phyloP scores from a whole-genome alignment of 768 basidiomycete genomes.

The Tubosaeta sp. region DNA sequence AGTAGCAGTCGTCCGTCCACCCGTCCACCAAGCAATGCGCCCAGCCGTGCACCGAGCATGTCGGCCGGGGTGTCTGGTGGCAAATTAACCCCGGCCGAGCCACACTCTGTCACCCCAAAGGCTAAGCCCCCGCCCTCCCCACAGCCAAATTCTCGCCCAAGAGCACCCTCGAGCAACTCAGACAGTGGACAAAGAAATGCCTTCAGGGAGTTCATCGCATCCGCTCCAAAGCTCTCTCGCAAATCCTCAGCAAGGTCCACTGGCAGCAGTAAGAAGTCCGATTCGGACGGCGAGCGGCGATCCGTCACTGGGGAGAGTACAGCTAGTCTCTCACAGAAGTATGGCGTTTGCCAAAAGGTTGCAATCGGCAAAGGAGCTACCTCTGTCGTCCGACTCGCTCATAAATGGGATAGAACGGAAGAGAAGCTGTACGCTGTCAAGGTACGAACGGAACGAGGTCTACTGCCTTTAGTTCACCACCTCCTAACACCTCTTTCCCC shows the following conservation, averaged over 20 bases:
- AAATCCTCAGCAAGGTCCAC: conserved; percentile 70
- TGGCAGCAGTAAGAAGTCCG: conserved; percentile 59
- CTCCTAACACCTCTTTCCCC: background rate
- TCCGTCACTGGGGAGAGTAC: conserved; percentile 50
- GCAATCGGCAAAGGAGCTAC: conserved; percentile 99
- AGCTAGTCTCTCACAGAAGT: conserved; percentile 75
- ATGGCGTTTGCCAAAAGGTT: conserved; percentile 94
- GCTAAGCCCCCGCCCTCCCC: conserved; percentile 16
- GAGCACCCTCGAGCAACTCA: conserved; percentile 46
- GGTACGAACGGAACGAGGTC: conserved; percentile 43
- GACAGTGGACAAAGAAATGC: conserved; percentile 72
- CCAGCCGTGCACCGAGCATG: conserved; percentile 38
- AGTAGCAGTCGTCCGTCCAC: conserved; percentile 61
- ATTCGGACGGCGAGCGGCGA: conserved; percentile 52
- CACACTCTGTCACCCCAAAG: conserved; percentile 23
- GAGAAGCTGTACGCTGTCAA: conserved; percentile 99
- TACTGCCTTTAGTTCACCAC: background rate
- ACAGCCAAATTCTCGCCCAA: conserved; percentile 27
- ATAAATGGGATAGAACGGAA: conserved; percentile 97
- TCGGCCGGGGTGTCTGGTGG: conserved; percentile 37
- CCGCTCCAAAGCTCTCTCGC: conserved; percentile 70
- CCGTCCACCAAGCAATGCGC: conserved; percentile 53
- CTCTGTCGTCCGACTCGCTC: conserved; percentile 90
- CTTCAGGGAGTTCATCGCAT: conserved; percentile 73
- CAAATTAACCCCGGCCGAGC: conserved; percentile 28